Percentiles rank a stretch among this genome's conserved stretches.
These are phyloP conservation scores for Botrytis sinoallii DNA, from an alignment of 2,329 filamentous ascomycete species.

Conservation along the genomic window DNA sequence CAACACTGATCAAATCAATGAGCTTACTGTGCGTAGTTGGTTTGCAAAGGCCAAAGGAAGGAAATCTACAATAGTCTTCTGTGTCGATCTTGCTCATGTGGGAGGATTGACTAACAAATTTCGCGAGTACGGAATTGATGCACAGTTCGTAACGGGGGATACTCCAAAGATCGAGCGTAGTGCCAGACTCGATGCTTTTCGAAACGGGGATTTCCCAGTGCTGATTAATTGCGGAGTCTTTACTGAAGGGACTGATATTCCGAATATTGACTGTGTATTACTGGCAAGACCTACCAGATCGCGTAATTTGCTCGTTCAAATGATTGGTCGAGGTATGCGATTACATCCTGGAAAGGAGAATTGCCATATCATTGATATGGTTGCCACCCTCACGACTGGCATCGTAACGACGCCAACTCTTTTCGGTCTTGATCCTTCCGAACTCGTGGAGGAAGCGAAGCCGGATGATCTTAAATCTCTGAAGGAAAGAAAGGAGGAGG, in stretches of 20 bases:
- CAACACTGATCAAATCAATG: conserved; percentile 78
- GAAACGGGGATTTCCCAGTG: conserved; percentile 73
- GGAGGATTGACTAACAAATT: conserved; percentile 71
- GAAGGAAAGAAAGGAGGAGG: conserved; percentile 48
- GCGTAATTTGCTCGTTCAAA: conserved; percentile 90
- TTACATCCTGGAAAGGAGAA: conserved; percentile 76
- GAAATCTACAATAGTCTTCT: conserved; percentile 89
- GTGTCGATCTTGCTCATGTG: conserved; percentile 85
- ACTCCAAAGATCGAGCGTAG: conserved; percentile 68
- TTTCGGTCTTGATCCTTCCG: conserved; percentile 83
- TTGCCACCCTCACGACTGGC: conserved; percentile 77
- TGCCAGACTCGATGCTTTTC: conserved; percentile 73
- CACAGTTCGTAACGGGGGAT: conserved; percentile 79
- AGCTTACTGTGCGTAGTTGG: conserved; percentile 84
- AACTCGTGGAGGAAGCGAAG: conserved; percentile 67
- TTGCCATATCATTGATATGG: conserved; percentile 96
- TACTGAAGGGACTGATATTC: conserved; percentile 96
- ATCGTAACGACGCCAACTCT: conserved; percentile 89
- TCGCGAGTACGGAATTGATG: conserved; percentile 73
- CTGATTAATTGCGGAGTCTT: conserved; percentile 94
- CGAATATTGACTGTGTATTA: conserved; percentile 91
- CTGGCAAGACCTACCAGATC: conserved; percentile 86
- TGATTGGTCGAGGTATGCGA: conserved; percentile 94
- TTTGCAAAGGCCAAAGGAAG: conserved; percentile 68
- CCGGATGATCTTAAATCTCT: conserved; percentile 58